Conservation (phyloP, 768 basidiomycete genomes). For the Nidularia pulvinata region DNA sequence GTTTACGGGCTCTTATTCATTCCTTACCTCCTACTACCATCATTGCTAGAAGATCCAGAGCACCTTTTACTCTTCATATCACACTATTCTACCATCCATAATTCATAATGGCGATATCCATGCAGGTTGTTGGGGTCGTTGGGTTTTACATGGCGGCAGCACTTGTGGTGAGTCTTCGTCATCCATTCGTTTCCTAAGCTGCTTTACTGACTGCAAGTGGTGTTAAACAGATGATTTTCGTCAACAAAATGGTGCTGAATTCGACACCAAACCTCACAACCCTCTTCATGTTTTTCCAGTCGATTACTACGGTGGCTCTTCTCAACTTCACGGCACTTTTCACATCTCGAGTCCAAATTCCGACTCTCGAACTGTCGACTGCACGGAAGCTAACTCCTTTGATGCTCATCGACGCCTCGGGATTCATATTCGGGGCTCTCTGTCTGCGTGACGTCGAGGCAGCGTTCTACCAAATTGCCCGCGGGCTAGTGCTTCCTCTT, state of each 20-base stretch:
- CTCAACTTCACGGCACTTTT: background rate
- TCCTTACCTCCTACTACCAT: too few relatives aligned
- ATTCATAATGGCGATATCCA: conserved; percentile 4
- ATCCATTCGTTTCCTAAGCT: background rate
- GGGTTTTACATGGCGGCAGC: conserved; percentile 71
- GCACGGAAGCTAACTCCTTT: conserved; percentile 18
- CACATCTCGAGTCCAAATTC: conserved; percentile 13
- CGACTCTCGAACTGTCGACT: conserved; percentile 12
- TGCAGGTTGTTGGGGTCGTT: conserved; percentile 36
- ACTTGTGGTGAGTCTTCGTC: conserved; percentile 45
- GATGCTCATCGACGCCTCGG: conserved; percentile 33
- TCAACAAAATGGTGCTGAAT: conserved; percentile 35
- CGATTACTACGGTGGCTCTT: conserved; percentile 21
- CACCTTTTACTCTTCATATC: too few relatives aligned
- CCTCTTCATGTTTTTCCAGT: conserved; percentile 26
- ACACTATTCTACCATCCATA: too few relatives aligned
- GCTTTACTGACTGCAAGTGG: too few relatives aligned
- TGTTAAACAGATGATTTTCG: conserved; percentile 70
- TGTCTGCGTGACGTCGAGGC: conserved; percentile 59
- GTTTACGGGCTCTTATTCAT: too few relatives aligned
- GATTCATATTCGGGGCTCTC: conserved; percentile 22
- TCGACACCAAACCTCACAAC: conserved; percentile 24
- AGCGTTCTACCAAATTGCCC: conserved; percentile 68
- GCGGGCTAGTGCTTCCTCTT: conserved; percentile 78
- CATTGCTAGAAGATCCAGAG: too few relatives aligned